Percentiles rank a stretch among this genome's conserved stretches.
Evolutionary conservation across 169 alveolate genomes (phyloP).

Genomic region (Plasmodium falciparum): DNA sequence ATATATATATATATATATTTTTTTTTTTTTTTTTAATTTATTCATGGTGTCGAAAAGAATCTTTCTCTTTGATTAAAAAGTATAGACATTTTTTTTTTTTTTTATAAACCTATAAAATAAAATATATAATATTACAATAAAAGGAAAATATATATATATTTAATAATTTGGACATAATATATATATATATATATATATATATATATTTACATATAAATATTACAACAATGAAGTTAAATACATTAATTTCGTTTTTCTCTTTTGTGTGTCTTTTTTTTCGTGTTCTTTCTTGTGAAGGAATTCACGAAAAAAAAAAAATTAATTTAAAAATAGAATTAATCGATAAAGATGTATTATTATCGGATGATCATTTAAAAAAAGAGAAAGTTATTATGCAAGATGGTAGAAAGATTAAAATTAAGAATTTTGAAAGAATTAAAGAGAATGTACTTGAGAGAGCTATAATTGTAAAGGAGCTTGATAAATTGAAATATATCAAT

Average conservation of each 20-base stretch:
- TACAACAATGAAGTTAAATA: conserved; percentile 36
- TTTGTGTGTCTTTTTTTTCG: conserved; percentile 38
- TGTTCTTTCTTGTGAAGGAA: conserved; percentile 7
- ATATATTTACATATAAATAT: not conserved
- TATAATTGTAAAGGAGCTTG: conserved; percentile 40
- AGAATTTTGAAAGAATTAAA: conserved; percentile 57
- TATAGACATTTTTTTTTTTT: not conserved
- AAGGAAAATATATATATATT: too few relatives aligned
- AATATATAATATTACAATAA: too few relatives aligned
- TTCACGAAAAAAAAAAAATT: conserved; percentile 42
- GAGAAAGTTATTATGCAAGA: conserved; percentile 41
- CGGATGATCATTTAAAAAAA: conserved; percentile 65
- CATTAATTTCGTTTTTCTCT: conserved; percentile 37
- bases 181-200: conserved; percentile 9
- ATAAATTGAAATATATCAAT: conserved; percentile 22
- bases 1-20: not conserved
- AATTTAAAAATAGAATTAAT: conserved; percentile 64
- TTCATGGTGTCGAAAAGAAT: not conserved
- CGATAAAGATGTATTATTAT: conserved; percentile 48
- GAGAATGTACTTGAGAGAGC: conserved; percentile 72
- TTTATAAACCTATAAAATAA: not conserved
- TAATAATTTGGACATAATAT: too few relatives aligned
- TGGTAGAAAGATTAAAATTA: conserved; percentile 60
- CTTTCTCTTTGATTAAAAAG: too few relatives aligned
- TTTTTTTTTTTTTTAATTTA: conserved; percentile 21